A percentile compares a stretch with the other conserved stretches of the same genome.
Conservation (phyloP, 257 asterid genomes). For the Osmanthus fragrans region DNA sequence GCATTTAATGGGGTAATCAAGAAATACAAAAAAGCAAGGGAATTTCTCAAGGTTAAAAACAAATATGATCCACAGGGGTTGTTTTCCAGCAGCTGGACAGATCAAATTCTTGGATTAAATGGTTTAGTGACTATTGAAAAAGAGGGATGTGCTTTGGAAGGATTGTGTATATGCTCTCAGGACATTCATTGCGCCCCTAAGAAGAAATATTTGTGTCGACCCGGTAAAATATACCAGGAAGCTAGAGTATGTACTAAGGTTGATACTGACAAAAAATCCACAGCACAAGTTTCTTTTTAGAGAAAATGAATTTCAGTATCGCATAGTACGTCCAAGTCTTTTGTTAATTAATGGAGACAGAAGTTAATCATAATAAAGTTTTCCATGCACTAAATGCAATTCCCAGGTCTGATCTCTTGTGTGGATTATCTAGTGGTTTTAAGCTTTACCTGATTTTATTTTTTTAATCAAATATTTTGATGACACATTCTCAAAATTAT, state of each 20-base stretch:
- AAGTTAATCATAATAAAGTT: neutral
- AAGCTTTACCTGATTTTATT: neutral
- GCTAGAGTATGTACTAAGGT: constrained; percentile 56
- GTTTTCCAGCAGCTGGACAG: constrained; percentile 64
- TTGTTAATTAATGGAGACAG: neutral
- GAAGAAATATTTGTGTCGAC: constrained; percentile 50
- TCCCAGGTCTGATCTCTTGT: neutral
- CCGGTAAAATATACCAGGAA: constrained; percentile 43
- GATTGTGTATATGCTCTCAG: constrained; percentile 58
- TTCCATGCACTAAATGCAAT: neutral
- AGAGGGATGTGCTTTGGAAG: constrained; percentile 69
- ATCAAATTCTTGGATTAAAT: constrained; percentile 51
- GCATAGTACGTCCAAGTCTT: neutral
- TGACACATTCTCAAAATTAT: neutral
- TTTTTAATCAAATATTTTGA: neutral
- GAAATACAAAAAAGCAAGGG: constrained; percentile 32
- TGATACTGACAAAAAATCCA: neutral
- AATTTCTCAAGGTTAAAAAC: constrained; percentile 40
- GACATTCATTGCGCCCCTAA: constrained; percentile 62
- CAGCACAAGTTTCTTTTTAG: neutral
- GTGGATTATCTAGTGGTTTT: neutral
- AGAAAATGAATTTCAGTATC: neutral
- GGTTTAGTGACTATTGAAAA: constrained; percentile 29
- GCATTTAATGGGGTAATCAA: constrained; percentile 50
- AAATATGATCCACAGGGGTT: constrained; percentile 49